A percentile compares a stretch with the other conserved stretches of the same genome.
phyloP scores from a whole-genome alignment of 768 basidiomycete genomes.

The Tylopilus subfusipes region DNA sequence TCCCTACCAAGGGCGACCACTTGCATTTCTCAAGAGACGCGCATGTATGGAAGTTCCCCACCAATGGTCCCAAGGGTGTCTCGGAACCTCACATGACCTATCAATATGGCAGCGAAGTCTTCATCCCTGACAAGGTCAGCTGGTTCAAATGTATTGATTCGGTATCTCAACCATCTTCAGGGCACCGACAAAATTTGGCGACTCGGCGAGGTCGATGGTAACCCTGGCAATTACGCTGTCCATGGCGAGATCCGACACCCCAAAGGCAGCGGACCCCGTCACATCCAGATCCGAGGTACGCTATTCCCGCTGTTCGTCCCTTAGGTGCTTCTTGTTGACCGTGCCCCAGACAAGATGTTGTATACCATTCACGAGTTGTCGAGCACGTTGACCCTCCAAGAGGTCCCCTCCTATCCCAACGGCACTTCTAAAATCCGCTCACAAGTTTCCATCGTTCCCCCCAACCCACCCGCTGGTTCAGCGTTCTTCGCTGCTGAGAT shows the following conservation, averaged over 20 bases:
- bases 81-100: constrained; percentile 69
- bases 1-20: constrained; percentile 42
- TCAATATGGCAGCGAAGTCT: constrained; percentile 51
- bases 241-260: constrained; percentile 61
- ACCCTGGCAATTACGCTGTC: constrained; percentile 46
- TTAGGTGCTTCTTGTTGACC: background rate
- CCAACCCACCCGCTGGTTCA: constrained; percentile 36
- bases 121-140: constrained; percentile 63
- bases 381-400: constrained; percentile 56
- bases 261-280: constrained; percentile 62
- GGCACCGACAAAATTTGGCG: constrained; percentile 72
- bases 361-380: constrained; percentile 55
- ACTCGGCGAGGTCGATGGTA: constrained; percentile 39
- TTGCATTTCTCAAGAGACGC: constrained; percentile 35
- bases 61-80: constrained; percentile 23
- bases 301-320: background rate
- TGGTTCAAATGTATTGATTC: background rate
- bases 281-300: constrained; percentile 39
- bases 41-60: constrained; percentile 50
- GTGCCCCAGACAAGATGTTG: constrained; percentile 42
- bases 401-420: constrained; percentile 44
- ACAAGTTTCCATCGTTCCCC: constrained; percentile 46
- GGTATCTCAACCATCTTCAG: constrained; percentile 29
- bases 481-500: constrained; percentile 58
- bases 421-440: constrained; percentile 50